These are phyloP conservation scores for Ceriops tagal DNA, from an alignment of 345 rosid species.

Conservation along the genomic window DNA sequence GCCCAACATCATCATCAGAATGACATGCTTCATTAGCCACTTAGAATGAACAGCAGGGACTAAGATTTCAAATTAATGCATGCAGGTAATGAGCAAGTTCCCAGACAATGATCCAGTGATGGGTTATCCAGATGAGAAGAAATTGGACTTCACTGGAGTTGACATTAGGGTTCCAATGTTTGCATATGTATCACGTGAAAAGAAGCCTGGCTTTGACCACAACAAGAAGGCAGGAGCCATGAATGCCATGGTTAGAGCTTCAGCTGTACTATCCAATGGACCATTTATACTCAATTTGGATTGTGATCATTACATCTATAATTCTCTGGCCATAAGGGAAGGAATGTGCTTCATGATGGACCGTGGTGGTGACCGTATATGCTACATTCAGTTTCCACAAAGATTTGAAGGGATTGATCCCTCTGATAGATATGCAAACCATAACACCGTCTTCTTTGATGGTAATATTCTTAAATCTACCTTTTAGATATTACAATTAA, in stretches of 20 bases:
- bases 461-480: constrained; percentile 27
- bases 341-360: constrained; percentile 99
- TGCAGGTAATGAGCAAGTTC: constrained; percentile 74
- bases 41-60: too few relatives aligned
- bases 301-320: constrained; percentile 85
- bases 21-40: too few relatives aligned
- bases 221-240: constrained; percentile 96
- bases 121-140: constrained; percentile 66
- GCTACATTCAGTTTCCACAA: constrained; percentile 92
- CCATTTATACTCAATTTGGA: constrained; percentile 83
- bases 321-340: constrained; percentile 68
- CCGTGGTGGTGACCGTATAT: constrained; percentile 85
- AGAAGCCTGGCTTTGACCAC: constrained; percentile 79
- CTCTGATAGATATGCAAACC: constrained; percentile 88
- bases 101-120: constrained; percentile 68
- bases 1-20: too few relatives aligned
- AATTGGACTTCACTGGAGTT: constrained; percentile 64
- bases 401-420: constrained; percentile 97
- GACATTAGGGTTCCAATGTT: constrained; percentile 84
- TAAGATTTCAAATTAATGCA: background rate
- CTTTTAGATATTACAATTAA: background rate
- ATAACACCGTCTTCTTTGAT: constrained; percentile 85
- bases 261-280: constrained; percentile 78
- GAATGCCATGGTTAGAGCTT: constrained; percentile 94
- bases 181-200: constrained; percentile 77